A percentile compares a stretch with the other conserved stretches of the same genome.
Evolutionary conservation across 192 early-diverging fungal genomes (phyloP).

Genomic region (Pecoramyces ruminantium): DNA sequence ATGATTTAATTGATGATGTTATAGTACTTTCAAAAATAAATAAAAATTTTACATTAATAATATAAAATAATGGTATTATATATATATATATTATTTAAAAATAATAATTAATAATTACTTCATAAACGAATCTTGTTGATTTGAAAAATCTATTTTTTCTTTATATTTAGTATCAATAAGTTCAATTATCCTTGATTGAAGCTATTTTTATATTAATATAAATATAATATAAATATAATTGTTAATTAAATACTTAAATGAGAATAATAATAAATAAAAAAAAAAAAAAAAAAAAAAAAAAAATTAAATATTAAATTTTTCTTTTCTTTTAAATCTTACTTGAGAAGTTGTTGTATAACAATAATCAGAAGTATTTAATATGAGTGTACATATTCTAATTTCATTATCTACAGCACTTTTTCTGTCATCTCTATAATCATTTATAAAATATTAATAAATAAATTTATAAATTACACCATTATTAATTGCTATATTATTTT

Average conservation of each 20-base stretch:
- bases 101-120: conserved; percentile 21
- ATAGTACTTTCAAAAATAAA: too few species aligned
- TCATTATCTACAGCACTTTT: conserved; percentile 43
- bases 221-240: neutral
- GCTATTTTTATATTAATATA: too few species aligned
- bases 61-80: too few species aligned
- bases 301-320: too few species aligned
- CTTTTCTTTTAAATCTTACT: conserved; percentile 11
- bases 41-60: too few species aligned
- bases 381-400: conserved; percentile 50
- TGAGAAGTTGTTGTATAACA: conserved; percentile 66
- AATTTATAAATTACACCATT: neutral
- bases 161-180: conserved; percentile 53
- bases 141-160: conserved; percentile 48
- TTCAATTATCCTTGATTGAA: conserved; percentile 80
- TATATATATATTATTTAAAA: conserved; percentile 1
- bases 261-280: too few species aligned
- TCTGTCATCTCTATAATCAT: conserved; percentile 34
- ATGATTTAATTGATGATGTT: conserved; percentile 38
- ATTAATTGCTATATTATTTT: too few species aligned
- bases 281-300: too few species aligned
- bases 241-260: too few species aligned
- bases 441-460: neutral
- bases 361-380: conserved; percentile 91
- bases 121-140: conserved; percentile 64